A percentile compares a stretch with the other conserved stretches of the same genome.
These are phyloP conservation scores for Wickerhamomyces queroliae DNA, from an alignment of 805 yeast species.

Conservation along the genomic window DNA sequence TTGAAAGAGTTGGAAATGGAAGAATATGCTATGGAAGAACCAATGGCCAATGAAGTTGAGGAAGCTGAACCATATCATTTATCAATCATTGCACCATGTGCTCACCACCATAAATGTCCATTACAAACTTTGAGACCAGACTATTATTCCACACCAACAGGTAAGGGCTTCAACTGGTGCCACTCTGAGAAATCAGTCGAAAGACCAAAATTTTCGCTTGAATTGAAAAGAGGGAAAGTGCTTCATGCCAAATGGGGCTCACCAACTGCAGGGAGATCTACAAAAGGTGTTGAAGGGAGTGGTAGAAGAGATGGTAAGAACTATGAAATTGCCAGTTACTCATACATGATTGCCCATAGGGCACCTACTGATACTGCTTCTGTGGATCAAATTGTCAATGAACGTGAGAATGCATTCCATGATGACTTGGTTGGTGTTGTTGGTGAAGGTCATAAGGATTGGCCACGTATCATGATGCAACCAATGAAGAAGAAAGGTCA, in stretches of 20 bases:
- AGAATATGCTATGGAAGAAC: slow-evolving; percentile 10
- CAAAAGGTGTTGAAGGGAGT: slow-evolving; percentile 49
- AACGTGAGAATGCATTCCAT: slow-evolving; percentile 27
- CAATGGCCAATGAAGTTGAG: slow-evolving; percentile 4
- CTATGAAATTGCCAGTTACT: slow-evolving; percentile 63
- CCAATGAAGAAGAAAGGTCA: slow-evolving; percentile 82
- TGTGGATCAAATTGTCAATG: slow-evolving; percentile 34
- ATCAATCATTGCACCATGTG: slow-evolving; percentile 79
- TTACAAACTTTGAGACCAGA: slow-evolving; percentile 73
- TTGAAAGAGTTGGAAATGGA: slow-evolving; percentile 4
- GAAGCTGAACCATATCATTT: slow-evolving; percentile 35
- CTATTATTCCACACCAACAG: slow-evolving; percentile 49
- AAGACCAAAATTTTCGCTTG: slow-evolving; percentile 77
- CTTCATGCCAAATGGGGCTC: slow-evolving; percentile 67
- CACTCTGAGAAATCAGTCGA: slow-evolving; percentile 63
- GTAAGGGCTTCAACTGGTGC: slow-evolving; percentile 67
- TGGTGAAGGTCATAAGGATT: slow-evolving; percentile 29
- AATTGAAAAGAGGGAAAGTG: slow-evolving; percentile 75
- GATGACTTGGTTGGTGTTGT: slow-evolving; percentile 22
- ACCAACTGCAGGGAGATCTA: slow-evolving; percentile 51
- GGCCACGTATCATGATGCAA: slow-evolving; percentile 69
- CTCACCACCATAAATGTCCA: slow-evolving; percentile 85
- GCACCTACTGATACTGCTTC: slow-evolving; percentile 37
- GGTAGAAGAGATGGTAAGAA: slow-evolving; percentile 74
- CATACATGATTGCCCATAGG: slow-evolving; percentile 71